phyloP scores from a whole-genome alignment of 176 grass and related monocot species.

The Carex littledalei region DNA sequence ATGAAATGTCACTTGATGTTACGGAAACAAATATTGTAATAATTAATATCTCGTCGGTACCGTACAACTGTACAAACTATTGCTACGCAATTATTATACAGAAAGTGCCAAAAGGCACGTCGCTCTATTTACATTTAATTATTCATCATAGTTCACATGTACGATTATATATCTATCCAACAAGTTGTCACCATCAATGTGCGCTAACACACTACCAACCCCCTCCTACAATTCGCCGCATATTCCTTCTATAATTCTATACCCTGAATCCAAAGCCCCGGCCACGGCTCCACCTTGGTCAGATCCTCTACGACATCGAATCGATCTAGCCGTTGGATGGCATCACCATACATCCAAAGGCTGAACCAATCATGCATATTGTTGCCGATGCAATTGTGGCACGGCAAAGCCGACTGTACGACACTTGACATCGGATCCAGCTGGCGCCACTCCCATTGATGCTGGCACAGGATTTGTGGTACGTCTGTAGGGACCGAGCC shows the following conservation, averaged over 20 bases:
- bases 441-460: neutral
- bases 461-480: constrained; percentile 29
- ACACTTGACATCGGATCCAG: constrained; percentile 7
- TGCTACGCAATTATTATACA: neutral
- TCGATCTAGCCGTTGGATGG: neutral
- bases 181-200: neutral
- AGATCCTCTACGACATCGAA: neutral
- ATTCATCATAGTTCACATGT: neutral
- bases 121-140: neutral
- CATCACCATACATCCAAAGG: neutral
- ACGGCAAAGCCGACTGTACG: constrained; percentile 23
- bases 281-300: neutral
- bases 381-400: neutral
- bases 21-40: too few species aligned
- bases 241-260: constrained; percentile 16
- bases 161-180: constrained; percentile 2
- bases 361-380: neutral
- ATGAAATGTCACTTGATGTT: too few species aligned
- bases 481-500: constrained; percentile 52
- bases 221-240: constrained; percentile 4
- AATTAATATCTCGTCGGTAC: neutral
- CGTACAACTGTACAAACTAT: neutral
- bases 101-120: constrained; percentile 1
- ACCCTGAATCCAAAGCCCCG: neutral
- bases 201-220: neutral